Evolutionary conservation across 2,329 filamentous ascomycete species (phyloP).

Genomic region (Thielaviopsis cerberus): DNA sequence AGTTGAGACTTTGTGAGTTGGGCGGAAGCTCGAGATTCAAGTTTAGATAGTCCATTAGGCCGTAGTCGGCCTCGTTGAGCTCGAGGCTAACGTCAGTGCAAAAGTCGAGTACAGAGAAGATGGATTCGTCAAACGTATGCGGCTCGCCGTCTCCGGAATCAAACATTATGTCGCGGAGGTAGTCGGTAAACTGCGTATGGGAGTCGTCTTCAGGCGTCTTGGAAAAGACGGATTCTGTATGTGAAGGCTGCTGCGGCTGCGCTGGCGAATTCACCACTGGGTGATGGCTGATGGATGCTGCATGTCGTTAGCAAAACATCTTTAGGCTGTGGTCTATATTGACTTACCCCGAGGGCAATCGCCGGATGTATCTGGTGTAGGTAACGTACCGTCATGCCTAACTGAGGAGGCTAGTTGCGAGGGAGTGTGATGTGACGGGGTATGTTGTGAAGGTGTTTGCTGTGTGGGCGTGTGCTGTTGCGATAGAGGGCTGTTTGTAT

Average conservation of each 20-base stretch:
- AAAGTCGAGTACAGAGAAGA: conserved; percentile 29
- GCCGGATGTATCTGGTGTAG: neutral
- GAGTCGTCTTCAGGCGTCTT: neutral
- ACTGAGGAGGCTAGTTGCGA: neutral
- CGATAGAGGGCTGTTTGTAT: neutral
- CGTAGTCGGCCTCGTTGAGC: conserved; percentile 33
- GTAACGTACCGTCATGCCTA: neutral
- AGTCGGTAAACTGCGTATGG: conserved; percentile 29
- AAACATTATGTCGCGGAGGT: conserved; percentile 32
- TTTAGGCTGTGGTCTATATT: neutral
- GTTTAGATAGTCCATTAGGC: conserved; percentile 22
- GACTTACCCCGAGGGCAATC: neutral
- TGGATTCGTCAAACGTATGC: conserved; percentile 23
- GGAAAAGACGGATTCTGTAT: neutral
- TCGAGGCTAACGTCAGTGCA: conserved; percentile 31
- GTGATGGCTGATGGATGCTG: neutral
- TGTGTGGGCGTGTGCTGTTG: neutral
- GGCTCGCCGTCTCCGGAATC: conserved; percentile 23
- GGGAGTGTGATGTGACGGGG: neutral
- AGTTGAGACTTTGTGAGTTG: conserved; percentile 17
- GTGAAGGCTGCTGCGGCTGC: neutral
- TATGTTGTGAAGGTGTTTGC: neutral
- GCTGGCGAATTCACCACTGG: neutral
- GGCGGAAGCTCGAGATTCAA: neutral
- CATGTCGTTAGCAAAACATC: neutral